Percentiles rank a stretch among this genome's conserved stretches.
Evolutionary conservation across 2,329 filamentous ascomycete genomes (phyloP).

Genomic region (Fusarium temperatum): DNA sequence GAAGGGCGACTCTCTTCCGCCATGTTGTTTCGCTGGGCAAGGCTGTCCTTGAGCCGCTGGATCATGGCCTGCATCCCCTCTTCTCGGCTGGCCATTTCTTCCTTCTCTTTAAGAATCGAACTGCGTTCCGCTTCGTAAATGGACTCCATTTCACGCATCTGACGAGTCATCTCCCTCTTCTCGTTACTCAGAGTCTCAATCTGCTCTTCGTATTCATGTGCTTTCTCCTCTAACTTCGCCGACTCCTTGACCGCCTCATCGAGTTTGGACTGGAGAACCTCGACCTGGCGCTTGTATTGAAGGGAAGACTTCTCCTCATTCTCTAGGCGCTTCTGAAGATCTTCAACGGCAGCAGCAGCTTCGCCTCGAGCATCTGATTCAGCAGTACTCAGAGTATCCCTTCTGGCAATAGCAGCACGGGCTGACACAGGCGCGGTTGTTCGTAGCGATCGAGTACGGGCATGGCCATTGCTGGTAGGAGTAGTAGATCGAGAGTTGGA

Average conservation of each 20-base stretch:
- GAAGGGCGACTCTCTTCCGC: slow-evolving; percentile 67
- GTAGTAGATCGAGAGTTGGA: slow-evolving; percentile 56
- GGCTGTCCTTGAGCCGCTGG: slow-evolving; percentile 87
- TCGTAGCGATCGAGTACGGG: slow-evolving; percentile 72
- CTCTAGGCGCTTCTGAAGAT: slow-evolving; percentile 83
- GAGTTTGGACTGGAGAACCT: slow-evolving; percentile 84
- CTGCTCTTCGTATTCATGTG: slow-evolving; percentile 86
- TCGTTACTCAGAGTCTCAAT: slow-evolving; percentile 84
- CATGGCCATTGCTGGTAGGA: slow-evolving; percentile 49
- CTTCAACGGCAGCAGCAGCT: slow-evolving; percentile 80
- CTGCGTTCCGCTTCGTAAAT: slow-evolving; percentile 92
- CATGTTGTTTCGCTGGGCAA: slow-evolving; percentile 75
- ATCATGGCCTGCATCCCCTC: slow-evolving; percentile 92
- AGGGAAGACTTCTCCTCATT: slow-evolving; percentile 82
- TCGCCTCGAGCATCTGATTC: slow-evolving; percentile 83
- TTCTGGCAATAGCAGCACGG: slow-evolving; percentile 73
- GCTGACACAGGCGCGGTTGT: slow-evolving; percentile 75
- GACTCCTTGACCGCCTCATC: slow-evolving; percentile 88
- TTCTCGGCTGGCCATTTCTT: slow-evolving; percentile 83
- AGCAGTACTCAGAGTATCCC: slow-evolving; percentile 59
- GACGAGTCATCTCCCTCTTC: slow-evolving; percentile 82
- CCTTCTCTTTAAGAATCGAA: slow-evolving; percentile 89
- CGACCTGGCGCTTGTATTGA: slow-evolving; percentile 83
- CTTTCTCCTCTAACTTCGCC: slow-evolving; percentile 83
- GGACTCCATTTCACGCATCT: slow-evolving; percentile 89